Conservation (phyloP, 441 rosid genomes). For the Adansonia gregorii region DNA sequence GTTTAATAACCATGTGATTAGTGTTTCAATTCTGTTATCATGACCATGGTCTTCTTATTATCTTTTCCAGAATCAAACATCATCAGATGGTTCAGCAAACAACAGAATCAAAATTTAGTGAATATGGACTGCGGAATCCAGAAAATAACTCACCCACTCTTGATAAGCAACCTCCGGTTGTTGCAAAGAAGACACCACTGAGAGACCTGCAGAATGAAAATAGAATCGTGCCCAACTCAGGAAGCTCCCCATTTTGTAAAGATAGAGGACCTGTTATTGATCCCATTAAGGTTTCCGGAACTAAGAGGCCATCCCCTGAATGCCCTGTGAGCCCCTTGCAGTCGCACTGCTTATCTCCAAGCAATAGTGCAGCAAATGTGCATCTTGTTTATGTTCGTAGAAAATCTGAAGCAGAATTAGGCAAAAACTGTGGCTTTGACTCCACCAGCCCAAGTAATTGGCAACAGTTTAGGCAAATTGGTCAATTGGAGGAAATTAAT, state of each 20-base stretch:
- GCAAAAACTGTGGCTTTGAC: constrained; percentile 43
- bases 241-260: constrained; percentile 43
- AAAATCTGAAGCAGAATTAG: constrained; percentile 63
- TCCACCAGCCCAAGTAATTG: constrained; percentile 31
- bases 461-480: constrained; percentile 29
- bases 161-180: constrained; percentile 45
- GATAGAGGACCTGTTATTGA: constrained; percentile 42
- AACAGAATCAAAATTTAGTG: constrained; percentile 45
- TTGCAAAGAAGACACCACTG: constrained; percentile 60
- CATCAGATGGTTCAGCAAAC: constrained; percentile 58
- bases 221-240: constrained; percentile 41
- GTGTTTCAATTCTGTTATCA: background rate
- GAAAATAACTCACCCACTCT: constrained; percentile 41
- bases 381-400: constrained; percentile 86
- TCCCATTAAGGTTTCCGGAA: constrained; percentile 49
- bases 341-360: constrained; percentile 17
- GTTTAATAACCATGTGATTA: background rate
- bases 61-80: constrained; percentile 20
- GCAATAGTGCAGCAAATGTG: constrained; percentile 43
- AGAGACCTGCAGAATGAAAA: constrained; percentile 65
- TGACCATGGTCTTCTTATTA: constrained; percentile 12
- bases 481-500: constrained; percentile 36
- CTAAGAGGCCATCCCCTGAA: constrained; percentile 46
- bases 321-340: background rate
- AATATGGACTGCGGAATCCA: constrained; percentile 41